phyloP scores from a whole-genome alignment of 2,329 filamentous ascomycete genomes.

The Epichloe sylvatica region DNA sequence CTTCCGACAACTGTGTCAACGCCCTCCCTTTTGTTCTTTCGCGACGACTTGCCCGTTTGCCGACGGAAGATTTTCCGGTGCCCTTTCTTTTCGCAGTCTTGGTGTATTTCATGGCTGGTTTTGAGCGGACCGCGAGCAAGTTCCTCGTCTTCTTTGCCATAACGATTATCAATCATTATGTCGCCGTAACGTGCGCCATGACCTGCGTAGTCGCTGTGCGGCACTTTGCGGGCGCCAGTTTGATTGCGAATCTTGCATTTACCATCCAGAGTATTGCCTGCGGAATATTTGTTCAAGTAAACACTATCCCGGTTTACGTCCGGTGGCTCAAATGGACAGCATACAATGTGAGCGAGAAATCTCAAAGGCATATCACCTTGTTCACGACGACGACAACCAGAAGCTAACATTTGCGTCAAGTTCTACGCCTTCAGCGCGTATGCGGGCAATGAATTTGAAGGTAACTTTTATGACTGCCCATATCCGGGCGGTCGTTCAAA shows the following conservation, averaged over 20 bases:
- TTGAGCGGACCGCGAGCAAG: constrained; percentile 45
- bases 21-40: constrained; percentile 58
- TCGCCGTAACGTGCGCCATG: constrained; percentile 57
- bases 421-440: constrained; percentile 61
- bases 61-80: constrained; percentile 59
- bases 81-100: constrained; percentile 57
- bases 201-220: constrained; percentile 51
- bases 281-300: constrained; percentile 61
- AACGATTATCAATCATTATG: constrained; percentile 56
- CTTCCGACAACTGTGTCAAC: constrained; percentile 57
- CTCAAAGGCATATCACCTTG: not conserved
- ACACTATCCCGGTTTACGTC: constrained; percentile 63
- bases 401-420: constrained; percentile 19
- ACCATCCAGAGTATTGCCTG: constrained; percentile 63
- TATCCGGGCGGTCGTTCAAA: constrained; percentile 45
- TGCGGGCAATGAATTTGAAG: constrained; percentile 57
- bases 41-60: constrained; percentile 51
- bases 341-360: constrained; percentile 6
- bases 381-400: not conserved
- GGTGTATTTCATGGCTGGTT: constrained; percentile 67
- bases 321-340: constrained; percentile 57
- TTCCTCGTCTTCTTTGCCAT: constrained; percentile 63
- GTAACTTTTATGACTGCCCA: constrained; percentile 61
- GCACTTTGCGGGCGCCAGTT: constrained; percentile 54
- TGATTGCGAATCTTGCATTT: constrained; percentile 59